Conservation (phyloP, 257 asterid species). For the Linaria vulgaris region DNA sequence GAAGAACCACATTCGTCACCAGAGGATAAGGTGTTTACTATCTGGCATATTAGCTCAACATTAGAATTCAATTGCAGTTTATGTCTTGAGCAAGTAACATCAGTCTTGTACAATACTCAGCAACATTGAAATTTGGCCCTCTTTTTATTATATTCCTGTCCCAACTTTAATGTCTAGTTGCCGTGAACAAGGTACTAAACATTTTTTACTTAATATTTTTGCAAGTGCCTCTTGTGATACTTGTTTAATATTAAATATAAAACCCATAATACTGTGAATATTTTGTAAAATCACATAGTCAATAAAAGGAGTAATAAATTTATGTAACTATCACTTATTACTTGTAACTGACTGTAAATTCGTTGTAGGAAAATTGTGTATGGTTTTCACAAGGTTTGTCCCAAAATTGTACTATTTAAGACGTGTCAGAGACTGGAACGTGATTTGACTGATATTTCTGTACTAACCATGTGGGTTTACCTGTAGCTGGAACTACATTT, state of each 20-base stretch:
- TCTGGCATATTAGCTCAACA: constrained; percentile 15
- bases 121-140: constrained; percentile 11
- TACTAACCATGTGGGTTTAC: background rate
- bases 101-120: constrained; percentile 13
- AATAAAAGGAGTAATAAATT: no score
- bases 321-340: no score
- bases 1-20: constrained; percentile 46
- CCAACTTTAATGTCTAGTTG: background rate
- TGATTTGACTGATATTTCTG: constrained; percentile 2
- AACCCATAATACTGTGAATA: background rate
- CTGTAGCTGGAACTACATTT: constrained; percentile 8
- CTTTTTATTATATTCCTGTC: background rate
- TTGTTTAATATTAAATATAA: background rate
- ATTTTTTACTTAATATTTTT: background rate
- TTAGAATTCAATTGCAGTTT: constrained; percentile 17
- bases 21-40: constrained; percentile 69
- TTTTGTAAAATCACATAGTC: background rate
- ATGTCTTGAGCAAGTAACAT: constrained; percentile 28
- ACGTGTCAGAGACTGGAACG: constrained; percentile 4
- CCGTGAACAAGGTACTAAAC: constrained; percentile 2
- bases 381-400: background rate
- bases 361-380: background rate
- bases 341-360: background rate
- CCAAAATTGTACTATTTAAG: background rate
- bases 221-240: background rate